These are phyloP conservation scores for Botryotinia narcissicola DNA, from an alignment of 2,329 filamentous ascomycete genomes.

Conservation along the genomic window DNA sequence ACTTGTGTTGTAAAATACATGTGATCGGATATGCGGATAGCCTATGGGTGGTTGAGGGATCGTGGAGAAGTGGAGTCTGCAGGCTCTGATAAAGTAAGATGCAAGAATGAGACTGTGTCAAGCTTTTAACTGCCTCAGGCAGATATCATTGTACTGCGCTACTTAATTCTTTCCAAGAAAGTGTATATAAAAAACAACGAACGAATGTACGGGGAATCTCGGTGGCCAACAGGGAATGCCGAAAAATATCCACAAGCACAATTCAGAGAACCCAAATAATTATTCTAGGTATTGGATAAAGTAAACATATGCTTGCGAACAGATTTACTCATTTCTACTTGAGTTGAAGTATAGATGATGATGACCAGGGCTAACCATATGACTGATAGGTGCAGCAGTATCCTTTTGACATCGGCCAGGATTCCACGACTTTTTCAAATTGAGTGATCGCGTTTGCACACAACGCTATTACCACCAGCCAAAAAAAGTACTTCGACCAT, in stretches of 20 bases:
- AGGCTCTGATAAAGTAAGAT: neutral
- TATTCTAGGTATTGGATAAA: neutral
- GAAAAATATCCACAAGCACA: neutral
- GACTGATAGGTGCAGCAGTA: neutral
- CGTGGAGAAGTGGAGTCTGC: neutral
- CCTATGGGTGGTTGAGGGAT: neutral
- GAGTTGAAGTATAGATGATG: neutral
- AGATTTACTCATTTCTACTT: neutral
- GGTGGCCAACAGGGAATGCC: neutral
- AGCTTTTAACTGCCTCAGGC: neutral
- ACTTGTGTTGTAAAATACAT: neutral
- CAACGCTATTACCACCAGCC: neutral
- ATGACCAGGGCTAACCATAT: neutral
- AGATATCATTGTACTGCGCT: neutral
- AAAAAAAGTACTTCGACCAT: neutral
- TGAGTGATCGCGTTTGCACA: neutral
- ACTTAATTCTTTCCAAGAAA: neutral
- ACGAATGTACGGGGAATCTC: neutral
- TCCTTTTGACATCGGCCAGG: neutral
- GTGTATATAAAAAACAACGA: neutral
- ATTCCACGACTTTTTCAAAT: neutral
- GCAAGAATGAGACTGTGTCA: neutral
- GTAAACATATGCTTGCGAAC: neutral
- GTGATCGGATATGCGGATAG: neutral
- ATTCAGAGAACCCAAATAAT: neutral